These are phyloP conservation scores for Endoconidiophora laricicola DNA, from an alignment of 2,329 filamentous ascomycete species.

Conservation along the genomic window DNA sequence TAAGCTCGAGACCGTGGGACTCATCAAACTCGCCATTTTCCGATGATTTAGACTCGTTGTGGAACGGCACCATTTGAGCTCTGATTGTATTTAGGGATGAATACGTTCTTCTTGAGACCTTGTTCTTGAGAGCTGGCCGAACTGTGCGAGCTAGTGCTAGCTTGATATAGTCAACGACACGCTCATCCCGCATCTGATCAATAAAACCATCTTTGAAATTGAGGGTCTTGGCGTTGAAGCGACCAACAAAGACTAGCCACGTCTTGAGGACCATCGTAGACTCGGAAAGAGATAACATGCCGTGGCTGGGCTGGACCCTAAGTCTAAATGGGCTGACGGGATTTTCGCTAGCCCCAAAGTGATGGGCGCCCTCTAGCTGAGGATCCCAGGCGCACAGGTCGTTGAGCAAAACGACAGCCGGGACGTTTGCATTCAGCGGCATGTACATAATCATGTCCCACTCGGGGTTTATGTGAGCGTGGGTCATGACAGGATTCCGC, in stretches of 20 bases:
- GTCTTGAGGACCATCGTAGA: conserved; percentile 5
- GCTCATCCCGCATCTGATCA: conserved; percentile 3
- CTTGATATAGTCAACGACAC: neutral
- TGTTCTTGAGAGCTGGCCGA: neutral
- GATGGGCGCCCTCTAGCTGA: conserved; percentile 9
- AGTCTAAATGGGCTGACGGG: conserved; percentile 12
- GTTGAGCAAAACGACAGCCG: conserved; percentile 14
- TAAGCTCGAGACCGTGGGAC: neutral
- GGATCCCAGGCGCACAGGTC: conserved; percentile 14
- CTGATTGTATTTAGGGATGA: neutral
- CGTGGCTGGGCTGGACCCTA: conserved; percentile 9
- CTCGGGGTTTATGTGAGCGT: conserved; percentile 15
- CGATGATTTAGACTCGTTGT: neutral
- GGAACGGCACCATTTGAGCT: neutral
- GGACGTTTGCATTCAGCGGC: conserved; percentile 5
- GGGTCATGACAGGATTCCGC: conserved; percentile 13
- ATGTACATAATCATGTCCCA: conserved; percentile 15
- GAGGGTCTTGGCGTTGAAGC: neutral
- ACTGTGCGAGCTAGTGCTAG: neutral
- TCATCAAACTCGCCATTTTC: neutral
- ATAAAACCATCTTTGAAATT: conserved; percentile 6
- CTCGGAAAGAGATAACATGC: conserved; percentile 12
- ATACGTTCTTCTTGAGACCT: neutral
- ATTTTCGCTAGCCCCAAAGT: conserved; percentile 14
- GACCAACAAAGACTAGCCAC: conserved; percentile 6